Percentiles rank a stretch among this genome's conserved stretches.
Conservation (phyloP, 2,329 filamentous ascomycete species). For the Parastagonospora avenae region DNA sequence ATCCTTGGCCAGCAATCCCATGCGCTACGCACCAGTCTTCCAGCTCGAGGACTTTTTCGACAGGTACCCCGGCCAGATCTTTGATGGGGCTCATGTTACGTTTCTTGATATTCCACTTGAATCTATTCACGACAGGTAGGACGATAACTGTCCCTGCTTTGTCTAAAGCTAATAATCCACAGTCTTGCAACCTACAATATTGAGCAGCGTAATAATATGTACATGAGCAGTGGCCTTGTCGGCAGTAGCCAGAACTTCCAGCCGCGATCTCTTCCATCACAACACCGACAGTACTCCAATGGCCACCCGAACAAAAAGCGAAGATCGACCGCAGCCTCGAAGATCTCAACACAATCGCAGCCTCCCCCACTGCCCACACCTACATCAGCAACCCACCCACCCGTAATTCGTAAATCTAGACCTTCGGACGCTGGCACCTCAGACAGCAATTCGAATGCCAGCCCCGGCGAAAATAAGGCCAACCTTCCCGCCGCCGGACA, state of each 20-base stretch:
- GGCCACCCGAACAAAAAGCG: slow-evolving; percentile 43
- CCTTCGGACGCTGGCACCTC: slow-evolving; percentile 30
- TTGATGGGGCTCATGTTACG: slow-evolving; percentile 76
- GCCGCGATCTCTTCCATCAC: slow-evolving; percentile 29
- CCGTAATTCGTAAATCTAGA: slow-evolving; percentile 19
- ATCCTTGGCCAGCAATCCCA: slow-evolving; percentile 68
- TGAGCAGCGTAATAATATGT: slow-evolving; percentile 46
- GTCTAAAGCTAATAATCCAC: slow-evolving; percentile 14
- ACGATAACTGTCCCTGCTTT: background rate
- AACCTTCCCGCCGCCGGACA: slow-evolving; percentile 25
- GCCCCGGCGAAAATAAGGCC: slow-evolving; percentile 25
- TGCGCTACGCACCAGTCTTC: slow-evolving; percentile 78
- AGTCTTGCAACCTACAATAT: slow-evolving; percentile 44
- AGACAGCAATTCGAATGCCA: slow-evolving; percentile 26
- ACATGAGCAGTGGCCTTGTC: slow-evolving; percentile 38
- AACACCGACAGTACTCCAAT: slow-evolving; percentile 33
- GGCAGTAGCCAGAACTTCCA: slow-evolving; percentile 31
- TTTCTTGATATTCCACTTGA: slow-evolving; percentile 71
- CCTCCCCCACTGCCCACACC: slow-evolving; percentile 36
- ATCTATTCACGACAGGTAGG: slow-evolving; percentile 62
- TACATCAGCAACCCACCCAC: slow-evolving; percentile 37
- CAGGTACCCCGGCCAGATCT: slow-evolving; percentile 72
- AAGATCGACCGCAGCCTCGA: slow-evolving; percentile 36
- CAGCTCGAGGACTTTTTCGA: slow-evolving; percentile 89
- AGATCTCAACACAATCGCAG: slow-evolving; percentile 25